These are phyloP conservation scores for Ascodesmis nigricans DNA, from an alignment of 495 filamentous ascomycete species.

Conservation along the genomic window DNA sequence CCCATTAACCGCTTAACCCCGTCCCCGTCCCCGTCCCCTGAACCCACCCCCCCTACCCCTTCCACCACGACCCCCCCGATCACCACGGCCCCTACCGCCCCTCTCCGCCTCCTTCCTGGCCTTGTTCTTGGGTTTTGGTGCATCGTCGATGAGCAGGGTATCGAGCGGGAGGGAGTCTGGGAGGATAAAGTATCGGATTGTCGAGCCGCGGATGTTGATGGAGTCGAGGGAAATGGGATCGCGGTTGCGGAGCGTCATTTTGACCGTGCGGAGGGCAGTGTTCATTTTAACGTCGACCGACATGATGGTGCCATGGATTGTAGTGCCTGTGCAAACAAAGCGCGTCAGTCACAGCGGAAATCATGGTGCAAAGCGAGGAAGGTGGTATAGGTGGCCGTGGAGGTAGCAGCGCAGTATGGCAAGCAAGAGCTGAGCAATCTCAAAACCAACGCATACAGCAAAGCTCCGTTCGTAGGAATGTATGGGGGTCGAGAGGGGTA, in stretches of 20 bases:
- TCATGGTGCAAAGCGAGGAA: constrained; percentile 1
- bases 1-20: too few species aligned
- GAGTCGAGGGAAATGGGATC: constrained; percentile 71
- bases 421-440: neutral
- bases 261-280: constrained; percentile 75
- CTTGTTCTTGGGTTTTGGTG: constrained; percentile 98
- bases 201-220: constrained; percentile 89
- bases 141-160: constrained; percentile 82
- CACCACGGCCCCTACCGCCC: constrained; percentile 38
- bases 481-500: constrained; percentile 9
- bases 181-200: constrained; percentile 81
- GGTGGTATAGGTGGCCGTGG: neutral
- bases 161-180: constrained; percentile 88
- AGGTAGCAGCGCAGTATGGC: neutral
- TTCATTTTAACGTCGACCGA: constrained; percentile 95
- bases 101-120: constrained; percentile 72
- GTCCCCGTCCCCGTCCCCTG: constrained; percentile 34
- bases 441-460: too few species aligned
- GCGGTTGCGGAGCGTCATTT: constrained; percentile 75
- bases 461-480: constrained; percentile 1
- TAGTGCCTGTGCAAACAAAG: constrained; percentile 41
- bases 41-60: constrained; percentile 37
- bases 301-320: constrained; percentile 85
- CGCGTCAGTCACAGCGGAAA: constrained; percentile 7
- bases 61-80: constrained; percentile 36